These are phyloP conservation scores for Aspergillus nomiae DNA, from an alignment of 2,329 filamentous ascomycete genomes.

Conservation along the genomic window DNA sequence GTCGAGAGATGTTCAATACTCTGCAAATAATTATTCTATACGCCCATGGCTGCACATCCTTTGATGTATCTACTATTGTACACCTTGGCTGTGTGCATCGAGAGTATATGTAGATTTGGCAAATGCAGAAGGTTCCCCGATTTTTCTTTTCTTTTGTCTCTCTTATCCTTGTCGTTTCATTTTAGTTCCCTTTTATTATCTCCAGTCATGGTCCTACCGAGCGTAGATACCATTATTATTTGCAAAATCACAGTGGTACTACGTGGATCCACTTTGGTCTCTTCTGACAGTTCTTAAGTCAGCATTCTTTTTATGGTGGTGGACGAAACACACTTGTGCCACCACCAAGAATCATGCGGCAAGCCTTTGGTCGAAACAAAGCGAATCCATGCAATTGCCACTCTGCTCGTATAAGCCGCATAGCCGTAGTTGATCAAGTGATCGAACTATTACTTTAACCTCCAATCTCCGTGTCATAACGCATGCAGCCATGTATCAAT, in stretches of 20 bases:
- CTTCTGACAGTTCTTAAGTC: slow-evolving; percentile 6
- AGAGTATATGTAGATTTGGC: background rate
- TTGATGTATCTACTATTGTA: slow-evolving; percentile 6
- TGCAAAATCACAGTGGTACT: background rate
- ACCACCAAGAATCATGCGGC: background rate
- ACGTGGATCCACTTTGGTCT: background rate
- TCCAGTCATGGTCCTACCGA: background rate
- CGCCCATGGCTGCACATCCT: slow-evolving; percentile 1
- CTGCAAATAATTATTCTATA: slow-evolving; percentile 2
- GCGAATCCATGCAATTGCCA: background rate
- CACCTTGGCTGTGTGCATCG: background rate
- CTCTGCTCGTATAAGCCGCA: background rate
- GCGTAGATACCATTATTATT: background rate
- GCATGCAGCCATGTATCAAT: background rate
- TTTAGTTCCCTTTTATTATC: background rate
- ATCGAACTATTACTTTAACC: background rate
- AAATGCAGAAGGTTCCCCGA: background rate
- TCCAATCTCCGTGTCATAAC: background rate
- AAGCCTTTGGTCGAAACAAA: background rate
- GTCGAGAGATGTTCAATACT: slow-evolving; percentile 2
- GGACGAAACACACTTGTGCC: background rate
- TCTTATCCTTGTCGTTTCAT: background rate
- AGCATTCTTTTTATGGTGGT: background rate
- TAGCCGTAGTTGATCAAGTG: background rate
- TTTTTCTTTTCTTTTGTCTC: background rate